Evolutionary conservation across 176 grass and related monocot genomes (phyloP), one percentile per base, ranked within the genome.

Genomic region (Triticum urartu): DNA sequence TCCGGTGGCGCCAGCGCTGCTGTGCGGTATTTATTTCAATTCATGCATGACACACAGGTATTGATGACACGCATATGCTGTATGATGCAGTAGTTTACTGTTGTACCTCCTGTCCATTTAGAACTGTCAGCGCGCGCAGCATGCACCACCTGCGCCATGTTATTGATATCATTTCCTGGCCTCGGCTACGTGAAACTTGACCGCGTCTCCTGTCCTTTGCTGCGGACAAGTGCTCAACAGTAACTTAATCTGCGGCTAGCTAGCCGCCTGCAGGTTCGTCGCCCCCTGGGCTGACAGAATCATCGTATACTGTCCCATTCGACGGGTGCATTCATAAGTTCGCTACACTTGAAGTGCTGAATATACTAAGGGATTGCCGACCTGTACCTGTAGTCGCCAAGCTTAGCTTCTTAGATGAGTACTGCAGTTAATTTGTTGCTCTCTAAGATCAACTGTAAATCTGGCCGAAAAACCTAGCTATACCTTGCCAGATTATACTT

Each of bases 161-260:
- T 28, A 43, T 63, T 59, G 68, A 61, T 73, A 33, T 17, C 26
- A 8, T 59, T 59, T 61, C 26, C 72, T 52, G 71, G 11, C 71
- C 40, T 81, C n/a, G 83, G 59, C 47, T 76, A 18, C 18, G 26
- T 65, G 36, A 77, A 77, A 84, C 83, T 76, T 77, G 59, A 34
- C 72, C 33, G 21, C 60, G 5, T 65, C 62, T 6, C 32, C 3
- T 36, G 59, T 76, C 72, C 72, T 66, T 74, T 77, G 71, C 74
- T 84, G 58, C 63, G 45, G 24, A 36, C 72, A 77, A 39, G 42
- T 85, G 74, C 83, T 20, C 30, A 85, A 68, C 21, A 67, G n/a
- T 68, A 85, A 77, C 73, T 65, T 84, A 84, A 84, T 21, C 59
- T 58, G 43, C 65, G 3, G 11, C 69, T 72, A 39, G 11, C 24